Conservation (phyloP, 2,329 filamentous ascomycete genomes). For the Leptographium lundbergii region DNA sequence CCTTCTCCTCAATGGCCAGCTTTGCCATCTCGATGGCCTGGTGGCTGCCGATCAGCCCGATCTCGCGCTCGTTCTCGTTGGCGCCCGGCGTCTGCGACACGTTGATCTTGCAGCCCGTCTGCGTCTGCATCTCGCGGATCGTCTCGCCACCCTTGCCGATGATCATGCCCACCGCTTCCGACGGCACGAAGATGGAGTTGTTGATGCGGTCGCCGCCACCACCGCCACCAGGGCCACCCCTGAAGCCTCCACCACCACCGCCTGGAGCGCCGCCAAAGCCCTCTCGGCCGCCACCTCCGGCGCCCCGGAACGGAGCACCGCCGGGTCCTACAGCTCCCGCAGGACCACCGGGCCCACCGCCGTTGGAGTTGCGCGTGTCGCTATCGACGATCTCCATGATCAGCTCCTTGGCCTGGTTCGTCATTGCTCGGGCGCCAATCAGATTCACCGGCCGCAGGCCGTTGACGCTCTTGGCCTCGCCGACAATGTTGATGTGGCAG, state of each 20-base stretch:
- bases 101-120: constrained; percentile 87
- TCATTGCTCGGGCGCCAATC: constrained; percentile 65
- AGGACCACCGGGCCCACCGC: constrained; percentile 13
- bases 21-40: constrained; percentile 74
- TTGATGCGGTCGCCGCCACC: constrained; percentile 55
- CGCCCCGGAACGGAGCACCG: constrained; percentile 18
- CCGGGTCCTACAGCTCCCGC: constrained; percentile 21
- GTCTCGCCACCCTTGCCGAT: constrained; percentile 91
- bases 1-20: constrained; percentile 78
- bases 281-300: not conserved
- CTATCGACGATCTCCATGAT: constrained; percentile 93
- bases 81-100: constrained; percentile 71
- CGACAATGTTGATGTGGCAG: constrained; percentile 93
- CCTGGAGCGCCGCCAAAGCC: constrained; percentile 10
- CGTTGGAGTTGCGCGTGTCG: constrained; percentile 49
- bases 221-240: constrained; percentile 23
- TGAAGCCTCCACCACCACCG: constrained; percentile 19
- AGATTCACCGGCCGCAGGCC: constrained; percentile 82
- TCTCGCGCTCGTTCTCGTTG: constrained; percentile 70
- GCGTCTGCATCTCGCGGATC: constrained; percentile 84
- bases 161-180: constrained; percentile 90
- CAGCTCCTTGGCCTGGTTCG: constrained; percentile 67
- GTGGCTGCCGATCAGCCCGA: constrained; percentile 66
- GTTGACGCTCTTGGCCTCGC: constrained; percentile 85
- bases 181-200: constrained; percentile 74